Conservation (phyloP, 1,139 yeast genomes). For the Diutina scorzettiae region DNA sequence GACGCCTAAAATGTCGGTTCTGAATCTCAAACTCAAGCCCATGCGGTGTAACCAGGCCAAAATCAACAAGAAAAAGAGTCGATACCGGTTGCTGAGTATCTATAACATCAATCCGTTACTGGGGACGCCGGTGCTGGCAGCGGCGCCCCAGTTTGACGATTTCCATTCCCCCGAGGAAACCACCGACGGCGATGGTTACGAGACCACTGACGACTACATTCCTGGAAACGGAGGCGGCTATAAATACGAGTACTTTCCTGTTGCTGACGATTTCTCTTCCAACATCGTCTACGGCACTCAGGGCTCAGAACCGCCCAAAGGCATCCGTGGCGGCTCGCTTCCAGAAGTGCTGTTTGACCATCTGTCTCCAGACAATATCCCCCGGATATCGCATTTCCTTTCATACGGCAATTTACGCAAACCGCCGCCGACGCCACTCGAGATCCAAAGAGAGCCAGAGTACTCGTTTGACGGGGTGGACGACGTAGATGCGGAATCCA, state of each 20-base stretch:
- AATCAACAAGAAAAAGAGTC: slow-evolving; percentile 29
- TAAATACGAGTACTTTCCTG: too few species aligned
- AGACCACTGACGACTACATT: too few species aligned
- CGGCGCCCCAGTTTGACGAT: background rate
- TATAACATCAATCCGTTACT: slow-evolving; percentile 28
- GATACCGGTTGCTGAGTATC: slow-evolving; percentile 26
- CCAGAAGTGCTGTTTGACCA: background rate
- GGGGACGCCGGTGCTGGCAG: background rate
- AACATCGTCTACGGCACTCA: background rate
- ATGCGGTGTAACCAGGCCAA: slow-evolving; percentile 23
- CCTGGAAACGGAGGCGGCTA: too few species aligned
- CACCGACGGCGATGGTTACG: too few species aligned
- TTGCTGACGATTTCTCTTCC: too few species aligned
- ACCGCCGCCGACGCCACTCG: background rate
- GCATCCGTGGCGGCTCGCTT: background rate
- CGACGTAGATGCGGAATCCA: background rate
- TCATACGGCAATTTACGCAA: background rate
- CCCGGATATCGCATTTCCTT: background rate
- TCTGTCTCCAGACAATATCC: background rate
- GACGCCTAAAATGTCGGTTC: slow-evolving; percentile 18
- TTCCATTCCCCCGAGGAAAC: too few species aligned
- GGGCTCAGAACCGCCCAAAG: background rate
- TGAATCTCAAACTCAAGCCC: slow-evolving; percentile 30
- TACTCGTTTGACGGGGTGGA: background rate
- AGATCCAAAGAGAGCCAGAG: background rate